Evolutionary conservation across 1,284 basidiomycete species (phyloP).

Genomic region (Wolfiporia cocos): DNA sequence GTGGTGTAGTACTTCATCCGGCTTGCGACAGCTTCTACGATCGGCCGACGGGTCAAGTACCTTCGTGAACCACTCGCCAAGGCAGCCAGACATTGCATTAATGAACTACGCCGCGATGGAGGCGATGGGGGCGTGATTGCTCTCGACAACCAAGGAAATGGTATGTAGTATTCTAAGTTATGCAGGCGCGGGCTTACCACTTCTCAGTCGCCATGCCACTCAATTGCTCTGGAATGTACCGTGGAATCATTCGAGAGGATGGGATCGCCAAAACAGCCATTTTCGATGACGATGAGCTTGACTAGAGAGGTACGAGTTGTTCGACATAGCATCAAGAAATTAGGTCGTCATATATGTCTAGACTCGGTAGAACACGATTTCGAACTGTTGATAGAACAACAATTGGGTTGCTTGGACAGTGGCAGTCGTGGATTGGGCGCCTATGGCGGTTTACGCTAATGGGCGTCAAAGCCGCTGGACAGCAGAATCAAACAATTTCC

Average conservation of each 20-base stretch:
- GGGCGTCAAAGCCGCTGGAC: no score
- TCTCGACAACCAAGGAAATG: conserved; percentile 57
- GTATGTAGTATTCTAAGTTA: conserved; percentile 33
- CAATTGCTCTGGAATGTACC: conserved; percentile 77
- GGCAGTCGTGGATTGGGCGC: no score
- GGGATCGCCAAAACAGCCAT: conserved; percentile 69
- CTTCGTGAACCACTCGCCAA: conserved; percentile 46
- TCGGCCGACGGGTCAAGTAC: conserved; percentile 64
- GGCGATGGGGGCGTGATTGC: conserved; percentile 71
- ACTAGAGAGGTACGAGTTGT: no score
- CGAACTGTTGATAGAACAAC: no score
- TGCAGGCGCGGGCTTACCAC: not conserved
- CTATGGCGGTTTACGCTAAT: no score
- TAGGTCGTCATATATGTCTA: no score
- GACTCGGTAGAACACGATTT: no score
- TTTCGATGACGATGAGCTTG: conserved; percentile 62
- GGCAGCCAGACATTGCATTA: conserved; percentile 49
- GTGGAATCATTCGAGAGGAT: conserved; percentile 65
- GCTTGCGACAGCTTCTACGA: conserved; percentile 55
- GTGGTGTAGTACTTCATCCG: conserved; percentile 69
- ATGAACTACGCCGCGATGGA: conserved; percentile 47
- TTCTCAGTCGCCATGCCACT: conserved; percentile 57
- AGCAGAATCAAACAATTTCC: no score
- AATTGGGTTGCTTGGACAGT: no score
- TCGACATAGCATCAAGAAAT: no score